Conservation (phyloP, 208 protist species). For the Trypanosoma boissoni region DNA sequence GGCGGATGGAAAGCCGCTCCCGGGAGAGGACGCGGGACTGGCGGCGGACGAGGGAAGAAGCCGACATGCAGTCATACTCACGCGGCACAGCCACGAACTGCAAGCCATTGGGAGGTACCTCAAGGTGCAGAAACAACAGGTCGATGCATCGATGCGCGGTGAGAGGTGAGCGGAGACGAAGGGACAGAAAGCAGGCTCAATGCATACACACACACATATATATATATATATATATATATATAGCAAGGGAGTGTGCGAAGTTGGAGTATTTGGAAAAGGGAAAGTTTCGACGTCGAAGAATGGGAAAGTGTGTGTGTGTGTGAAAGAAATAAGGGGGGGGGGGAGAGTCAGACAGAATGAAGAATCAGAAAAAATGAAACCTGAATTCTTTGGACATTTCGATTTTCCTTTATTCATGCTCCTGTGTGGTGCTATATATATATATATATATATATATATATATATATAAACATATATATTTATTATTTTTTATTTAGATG, state of each 20-base stretch:
- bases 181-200: too few relatives aligned
- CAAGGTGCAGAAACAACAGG: slow-evolving; percentile 7
- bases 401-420: too few relatives aligned
- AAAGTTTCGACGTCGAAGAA: neutral
- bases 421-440: too few relatives aligned
- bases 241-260: neutral
- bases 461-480: too few relatives aligned
- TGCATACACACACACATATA: too few relatives aligned
- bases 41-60: slow-evolving; percentile 19
- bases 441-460: too few relatives aligned
- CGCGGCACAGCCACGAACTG: slow-evolving; percentile 10
- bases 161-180: neutral
- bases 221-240: slow-evolving; percentile 10
- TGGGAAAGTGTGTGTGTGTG: too few relatives aligned
- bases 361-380: too few relatives aligned
- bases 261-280: neutral
- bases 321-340: too few relatives aligned
- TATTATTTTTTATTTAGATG: too few relatives aligned
- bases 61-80: slow-evolving; percentile 1
- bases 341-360: too few relatives aligned
- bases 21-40: neutral
- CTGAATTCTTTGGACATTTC: too few relatives aligned
- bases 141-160: slow-evolving; percentile 1
- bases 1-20: slow-evolving; percentile 2
- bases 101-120: slow-evolving; percentile 3